Conservation (phyloP, 1,284 basidiomycete species). For the Tylopilus sp. region DNA sequence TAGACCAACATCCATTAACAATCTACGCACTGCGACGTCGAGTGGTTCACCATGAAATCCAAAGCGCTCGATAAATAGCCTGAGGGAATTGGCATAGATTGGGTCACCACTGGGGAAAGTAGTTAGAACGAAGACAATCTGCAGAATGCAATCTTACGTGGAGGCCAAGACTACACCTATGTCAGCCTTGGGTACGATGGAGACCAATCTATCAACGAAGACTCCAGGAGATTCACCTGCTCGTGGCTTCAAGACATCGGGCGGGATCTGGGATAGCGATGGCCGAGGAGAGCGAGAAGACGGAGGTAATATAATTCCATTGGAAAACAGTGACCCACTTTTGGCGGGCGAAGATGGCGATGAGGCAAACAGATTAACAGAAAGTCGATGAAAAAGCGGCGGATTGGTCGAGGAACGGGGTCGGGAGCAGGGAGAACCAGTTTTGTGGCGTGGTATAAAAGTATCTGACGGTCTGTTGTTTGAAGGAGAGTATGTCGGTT, state of each 20-base stretch:
- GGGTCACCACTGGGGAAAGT: constrained; percentile 53
- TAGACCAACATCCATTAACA: constrained; percentile 88
- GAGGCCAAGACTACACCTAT: constrained; percentile 74
- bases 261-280: constrained; percentile 43
- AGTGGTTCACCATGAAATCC: constrained; percentile 79
- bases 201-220: constrained; percentile 62
- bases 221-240: constrained; percentile 64
- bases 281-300: constrained; percentile 42
- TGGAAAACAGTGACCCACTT: constrained; percentile 27
- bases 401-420: constrained; percentile 66
- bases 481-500: constrained; percentile 16
- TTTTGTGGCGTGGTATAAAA: constrained; percentile 18
- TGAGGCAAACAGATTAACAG: constrained; percentile 60
- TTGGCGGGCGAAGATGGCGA: constrained; percentile 37
- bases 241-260: constrained; percentile 49
- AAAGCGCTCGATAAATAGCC: constrained; percentile 72
- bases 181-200: constrained; percentile 68
- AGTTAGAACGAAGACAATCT: constrained; percentile 8
- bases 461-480: constrained; percentile 12
- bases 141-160: constrained; percentile 47
- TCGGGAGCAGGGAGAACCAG: constrained; percentile 27
- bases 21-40: constrained; percentile 85
- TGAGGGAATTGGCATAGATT: constrained; percentile 71
- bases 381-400: constrained; percentile 63
- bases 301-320: constrained; percentile 29